These are phyloP conservation scores for Alectoria sarmentosa DNA, from an alignment of 495 filamentous ascomycete genomes.

Conservation along the genomic window DNA sequence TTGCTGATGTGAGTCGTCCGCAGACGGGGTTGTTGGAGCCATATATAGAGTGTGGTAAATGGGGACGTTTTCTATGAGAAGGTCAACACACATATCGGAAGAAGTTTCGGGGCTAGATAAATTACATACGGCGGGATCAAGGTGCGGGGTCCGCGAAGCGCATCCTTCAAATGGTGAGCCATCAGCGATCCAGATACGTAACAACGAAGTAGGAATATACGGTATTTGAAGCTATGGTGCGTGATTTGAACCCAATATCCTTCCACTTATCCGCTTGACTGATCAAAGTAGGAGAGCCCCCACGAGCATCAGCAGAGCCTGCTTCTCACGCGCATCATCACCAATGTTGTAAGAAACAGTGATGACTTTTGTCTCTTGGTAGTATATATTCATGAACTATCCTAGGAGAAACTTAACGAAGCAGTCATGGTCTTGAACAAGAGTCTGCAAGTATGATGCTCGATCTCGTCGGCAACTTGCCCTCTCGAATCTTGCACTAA, in stretches of 20 bases:
- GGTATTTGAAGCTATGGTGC: slow-evolving; percentile 3
- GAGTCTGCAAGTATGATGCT: slow-evolving; percentile 61
- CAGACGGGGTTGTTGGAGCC: slow-evolving; percentile 40
- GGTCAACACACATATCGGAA: too few relatives aligned
- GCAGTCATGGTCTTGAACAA: slow-evolving; percentile 88
- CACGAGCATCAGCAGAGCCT: slow-evolving; percentile 96
- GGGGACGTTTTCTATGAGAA: too few relatives aligned
- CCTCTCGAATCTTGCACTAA: slow-evolving; percentile 14
- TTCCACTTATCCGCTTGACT: neutral
- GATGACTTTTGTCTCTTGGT: neutral
- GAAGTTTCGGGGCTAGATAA: too few relatives aligned
- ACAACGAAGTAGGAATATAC: too few relatives aligned
- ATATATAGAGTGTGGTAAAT: slow-evolving; percentile 25
- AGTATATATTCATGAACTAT: neutral
- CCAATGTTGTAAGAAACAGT: slow-evolving; percentile 71
- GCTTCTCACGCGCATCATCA: slow-evolving; percentile 90
- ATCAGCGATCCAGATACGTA: too few relatives aligned
- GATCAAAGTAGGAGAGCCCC: slow-evolving; percentile 68
- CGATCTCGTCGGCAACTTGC: neutral
- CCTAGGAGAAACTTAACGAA: slow-evolving; percentile 95
- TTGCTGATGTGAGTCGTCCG: slow-evolving; percentile 45
- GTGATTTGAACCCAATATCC: neutral
- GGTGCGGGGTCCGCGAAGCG: too few relatives aligned
- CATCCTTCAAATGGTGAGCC: too few relatives aligned
- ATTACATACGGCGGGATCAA: too few relatives aligned